These are phyloP conservation scores for Penicillium paradoxum DNA, from an alignment of 495 filamentous ascomycete species.

Conservation along the genomic window DNA sequence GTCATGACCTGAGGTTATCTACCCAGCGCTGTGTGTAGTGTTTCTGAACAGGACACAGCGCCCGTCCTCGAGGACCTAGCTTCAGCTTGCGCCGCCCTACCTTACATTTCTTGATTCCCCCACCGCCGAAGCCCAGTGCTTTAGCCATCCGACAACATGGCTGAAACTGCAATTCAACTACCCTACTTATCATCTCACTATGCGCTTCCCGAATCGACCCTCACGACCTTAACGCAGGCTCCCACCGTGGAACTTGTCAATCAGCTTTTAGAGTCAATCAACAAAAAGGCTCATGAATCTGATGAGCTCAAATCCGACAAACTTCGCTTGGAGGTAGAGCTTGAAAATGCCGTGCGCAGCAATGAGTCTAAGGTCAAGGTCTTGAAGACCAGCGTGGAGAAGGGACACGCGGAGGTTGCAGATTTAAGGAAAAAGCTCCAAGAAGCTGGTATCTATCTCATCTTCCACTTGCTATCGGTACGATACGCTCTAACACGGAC, in stretches of 20 bases:
- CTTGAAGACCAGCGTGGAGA: slow-evolving; percentile 74
- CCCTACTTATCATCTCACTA: slow-evolving; percentile 72
- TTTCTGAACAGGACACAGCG: slow-evolving; percentile 18
- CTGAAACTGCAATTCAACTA: slow-evolving; percentile 67
- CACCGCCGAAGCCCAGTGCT: slow-evolving; percentile 15
- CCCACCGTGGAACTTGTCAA: slow-evolving; percentile 76
- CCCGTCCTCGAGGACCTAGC: slow-evolving; percentile 8
- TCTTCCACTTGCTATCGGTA: background rate
- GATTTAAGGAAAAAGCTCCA: slow-evolving; percentile 73
- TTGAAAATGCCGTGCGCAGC: slow-evolving; percentile 78
- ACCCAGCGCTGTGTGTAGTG: slow-evolving; percentile 20
- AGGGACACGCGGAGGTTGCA: slow-evolving; percentile 72
- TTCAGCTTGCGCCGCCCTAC: slow-evolving; percentile 4
- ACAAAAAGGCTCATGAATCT: slow-evolving; percentile 70
- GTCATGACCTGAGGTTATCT: slow-evolving; percentile 19
- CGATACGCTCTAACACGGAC: slow-evolving; percentile 18
- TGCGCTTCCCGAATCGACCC: slow-evolving; percentile 61
- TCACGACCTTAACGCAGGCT: slow-evolving; percentile 59
- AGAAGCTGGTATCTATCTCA: slow-evolving; percentile 60
- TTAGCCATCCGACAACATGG: slow-evolving; percentile 52
- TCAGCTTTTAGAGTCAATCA: slow-evolving; percentile 60
- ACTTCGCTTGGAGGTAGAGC: slow-evolving; percentile 80
- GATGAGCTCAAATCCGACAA: slow-evolving; percentile 79
- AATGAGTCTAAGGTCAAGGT: slow-evolving; percentile 75
- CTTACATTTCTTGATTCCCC: background rate